Evolutionary conservation across 106 monocot species (phyloP).

Genomic region (Dioscorea dumetorum): DNA sequence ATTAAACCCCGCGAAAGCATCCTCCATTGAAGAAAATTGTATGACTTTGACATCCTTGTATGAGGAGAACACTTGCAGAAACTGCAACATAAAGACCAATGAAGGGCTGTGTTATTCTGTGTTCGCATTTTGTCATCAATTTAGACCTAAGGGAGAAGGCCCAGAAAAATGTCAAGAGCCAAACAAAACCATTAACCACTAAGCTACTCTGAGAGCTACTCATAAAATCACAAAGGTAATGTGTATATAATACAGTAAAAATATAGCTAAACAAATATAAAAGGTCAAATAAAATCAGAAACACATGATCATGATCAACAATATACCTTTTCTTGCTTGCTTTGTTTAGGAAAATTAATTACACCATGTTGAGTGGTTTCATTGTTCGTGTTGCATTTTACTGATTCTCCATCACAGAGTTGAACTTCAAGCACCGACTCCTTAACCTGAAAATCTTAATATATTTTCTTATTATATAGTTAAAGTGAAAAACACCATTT

Average conservation of each 20-base stretch:
- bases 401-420: constrained; percentile 41
- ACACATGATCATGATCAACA: too few relatives aligned
- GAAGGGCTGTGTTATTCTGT: too few relatives aligned
- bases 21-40: constrained; percentile 74
- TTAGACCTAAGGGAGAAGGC: too few relatives aligned
- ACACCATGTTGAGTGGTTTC: constrained; percentile 21
- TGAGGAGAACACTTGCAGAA: constrained; percentile 30
- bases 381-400: constrained; percentile 30
- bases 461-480: background rate
- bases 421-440: constrained; percentile 67
- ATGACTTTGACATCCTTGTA: constrained; percentile 74
- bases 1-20: constrained; percentile 64
- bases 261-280: too few relatives aligned
- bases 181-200: too few relatives aligned
- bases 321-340: constrained; percentile 57
- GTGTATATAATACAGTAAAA: too few relatives aligned
- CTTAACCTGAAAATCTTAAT: constrained; percentile 50
- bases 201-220: too few relatives aligned
- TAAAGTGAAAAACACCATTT: too few relatives aligned
- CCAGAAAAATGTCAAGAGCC: too few relatives aligned
- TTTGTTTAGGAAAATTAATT: constrained; percentile 51
- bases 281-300: too few relatives aligned
- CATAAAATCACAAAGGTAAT: too few relatives aligned
- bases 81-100: constrained; percentile 16
- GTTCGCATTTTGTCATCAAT: too few relatives aligned